Evolutionary conservation across 2,329 filamentous ascomycete genomes (phyloP).

Genomic region (Ustulina deusta): DNA sequence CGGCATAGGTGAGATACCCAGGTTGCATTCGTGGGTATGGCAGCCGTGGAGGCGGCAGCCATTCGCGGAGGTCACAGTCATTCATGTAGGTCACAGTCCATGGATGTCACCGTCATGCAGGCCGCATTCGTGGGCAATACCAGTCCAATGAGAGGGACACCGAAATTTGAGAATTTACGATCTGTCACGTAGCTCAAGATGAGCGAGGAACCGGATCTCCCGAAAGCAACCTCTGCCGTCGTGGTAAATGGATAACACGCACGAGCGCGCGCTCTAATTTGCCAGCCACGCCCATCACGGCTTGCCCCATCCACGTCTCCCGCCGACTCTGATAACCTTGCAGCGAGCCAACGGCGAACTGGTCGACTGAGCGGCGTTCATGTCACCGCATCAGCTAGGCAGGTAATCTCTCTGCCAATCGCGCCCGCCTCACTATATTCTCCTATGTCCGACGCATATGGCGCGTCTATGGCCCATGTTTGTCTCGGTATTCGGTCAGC

Average conservation of each 20-base stretch:
- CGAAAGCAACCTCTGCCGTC: constrained; percentile 22
- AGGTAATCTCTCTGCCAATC: constrained; percentile 20
- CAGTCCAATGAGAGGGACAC: constrained; percentile 13
- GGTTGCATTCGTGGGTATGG: constrained; percentile 19
- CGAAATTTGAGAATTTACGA: constrained; percentile 16
- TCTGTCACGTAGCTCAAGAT: constrained; percentile 36
- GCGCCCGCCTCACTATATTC: constrained; percentile 6
- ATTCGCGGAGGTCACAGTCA: not conserved
- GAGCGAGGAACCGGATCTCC: constrained; percentile 33
- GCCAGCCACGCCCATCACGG: constrained; percentile 20
- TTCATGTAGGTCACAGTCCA: constrained; percentile 12
- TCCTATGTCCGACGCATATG: constrained; percentile 15
- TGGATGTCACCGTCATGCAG: constrained; percentile 12
- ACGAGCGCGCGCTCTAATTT: constrained; percentile 21
- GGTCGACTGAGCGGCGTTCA: constrained; percentile 23
- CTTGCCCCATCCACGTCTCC: constrained; percentile 30
- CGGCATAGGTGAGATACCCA: constrained; percentile 7
- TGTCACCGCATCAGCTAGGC: constrained; percentile 17
- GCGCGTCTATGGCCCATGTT: constrained; percentile 22
- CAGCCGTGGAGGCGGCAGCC: not conserved
- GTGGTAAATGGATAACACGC: constrained; percentile 13
- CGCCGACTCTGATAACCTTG: constrained; percentile 29
- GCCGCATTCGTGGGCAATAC: constrained; percentile 1
- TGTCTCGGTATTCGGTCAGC: constrained; percentile 20
- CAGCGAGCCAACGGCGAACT: constrained; percentile 31